Conservation (phyloP, 805 yeast species). For the Kodamaea hsintzibuensis region DNA sequence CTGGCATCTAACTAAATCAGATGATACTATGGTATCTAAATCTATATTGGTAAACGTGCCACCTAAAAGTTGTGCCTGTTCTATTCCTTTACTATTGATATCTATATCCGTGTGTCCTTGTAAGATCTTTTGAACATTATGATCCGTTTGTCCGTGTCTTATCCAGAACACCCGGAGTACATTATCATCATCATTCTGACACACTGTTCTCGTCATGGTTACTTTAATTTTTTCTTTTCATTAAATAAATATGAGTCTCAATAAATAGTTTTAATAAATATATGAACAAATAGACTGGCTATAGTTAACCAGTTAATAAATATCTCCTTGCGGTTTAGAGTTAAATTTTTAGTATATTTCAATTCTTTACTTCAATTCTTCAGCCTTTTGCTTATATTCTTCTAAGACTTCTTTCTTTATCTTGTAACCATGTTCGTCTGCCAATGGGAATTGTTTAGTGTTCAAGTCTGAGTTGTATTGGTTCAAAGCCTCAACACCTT, state of each 20-base stretch:
- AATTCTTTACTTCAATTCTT: neutral
- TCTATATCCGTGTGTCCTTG: constrained; percentile 79
- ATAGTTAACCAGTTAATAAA: too few species aligned
- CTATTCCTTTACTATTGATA: constrained; percentile 58
- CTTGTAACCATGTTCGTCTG: constrained; percentile 61
- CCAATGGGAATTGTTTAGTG: constrained; percentile 56
- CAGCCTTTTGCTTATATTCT: constrained; percentile 20
- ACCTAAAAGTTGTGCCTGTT: constrained; percentile 63
- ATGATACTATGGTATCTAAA: constrained; percentile 49
- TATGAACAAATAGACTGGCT: neutral
- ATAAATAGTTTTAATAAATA: too few species aligned
- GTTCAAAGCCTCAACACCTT: constrained; percentile 52
- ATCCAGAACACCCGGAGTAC: constrained; percentile 58
- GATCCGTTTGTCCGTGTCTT: constrained; percentile 84
- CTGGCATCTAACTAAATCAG: constrained; percentile 60
- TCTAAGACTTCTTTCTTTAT: constrained; percentile 62
- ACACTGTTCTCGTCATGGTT: constrained; percentile 21
- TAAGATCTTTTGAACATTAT: constrained; percentile 63
- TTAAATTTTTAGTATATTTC: neutral
- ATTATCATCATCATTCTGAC: constrained; percentile 33
- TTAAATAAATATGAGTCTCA: neutral
- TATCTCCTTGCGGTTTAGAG: too few species aligned
- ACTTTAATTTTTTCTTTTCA: neutral
- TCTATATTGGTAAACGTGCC: constrained; percentile 35
- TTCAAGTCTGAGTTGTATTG: constrained; percentile 64